These are phyloP conservation scores for Neohortaea acidophila DNA, from an alignment of 495 filamentous ascomycete species.

Conservation along the genomic window DNA sequence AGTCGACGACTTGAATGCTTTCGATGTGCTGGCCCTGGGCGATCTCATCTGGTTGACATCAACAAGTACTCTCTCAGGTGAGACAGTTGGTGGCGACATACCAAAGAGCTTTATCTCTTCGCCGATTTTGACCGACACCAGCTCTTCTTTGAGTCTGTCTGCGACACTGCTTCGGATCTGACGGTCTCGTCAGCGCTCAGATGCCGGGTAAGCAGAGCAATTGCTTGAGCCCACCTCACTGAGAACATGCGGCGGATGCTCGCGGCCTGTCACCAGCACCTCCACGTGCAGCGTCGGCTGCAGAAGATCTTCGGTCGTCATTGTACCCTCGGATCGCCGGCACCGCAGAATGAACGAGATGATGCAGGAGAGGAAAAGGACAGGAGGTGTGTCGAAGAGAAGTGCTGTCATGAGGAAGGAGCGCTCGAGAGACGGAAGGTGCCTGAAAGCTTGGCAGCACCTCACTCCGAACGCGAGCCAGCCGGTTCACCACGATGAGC, in stretches of 20 bases:
- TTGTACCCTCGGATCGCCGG: not conserved
- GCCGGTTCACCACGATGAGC: too few relatives aligned
- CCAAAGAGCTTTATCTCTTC: conserved; percentile 8
- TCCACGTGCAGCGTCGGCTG: conserved; percentile 18
- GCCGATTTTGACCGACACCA: conserved; percentile 13
- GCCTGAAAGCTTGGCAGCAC: conserved; percentile 3
- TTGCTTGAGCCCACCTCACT: conserved; percentile 4
- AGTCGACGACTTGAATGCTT: conserved; percentile 22
- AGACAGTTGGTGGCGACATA: not conserved
- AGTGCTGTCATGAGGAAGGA: not conserved
- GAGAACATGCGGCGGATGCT: not conserved
- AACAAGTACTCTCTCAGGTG: not conserved
- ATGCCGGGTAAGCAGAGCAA: not conserved
- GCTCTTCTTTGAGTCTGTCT: conserved; percentile 12
- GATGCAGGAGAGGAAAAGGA: too few relatives aligned
- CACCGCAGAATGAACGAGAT: not conserved
- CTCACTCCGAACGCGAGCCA: too few relatives aligned
- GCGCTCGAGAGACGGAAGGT: not conserved
- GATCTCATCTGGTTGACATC: conserved; percentile 5
- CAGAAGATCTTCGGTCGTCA: conserved; percentile 4
- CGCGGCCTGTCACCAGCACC: conserved; percentile 3
- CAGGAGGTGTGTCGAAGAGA: not conserved
- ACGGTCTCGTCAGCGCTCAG: not conserved
- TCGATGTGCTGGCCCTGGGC: conserved; percentile 11
- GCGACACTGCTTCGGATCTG: conserved; percentile 17